Conservation (phyloP, 306 rosid genomes). For the Cicer chorassanicum region DNA sequence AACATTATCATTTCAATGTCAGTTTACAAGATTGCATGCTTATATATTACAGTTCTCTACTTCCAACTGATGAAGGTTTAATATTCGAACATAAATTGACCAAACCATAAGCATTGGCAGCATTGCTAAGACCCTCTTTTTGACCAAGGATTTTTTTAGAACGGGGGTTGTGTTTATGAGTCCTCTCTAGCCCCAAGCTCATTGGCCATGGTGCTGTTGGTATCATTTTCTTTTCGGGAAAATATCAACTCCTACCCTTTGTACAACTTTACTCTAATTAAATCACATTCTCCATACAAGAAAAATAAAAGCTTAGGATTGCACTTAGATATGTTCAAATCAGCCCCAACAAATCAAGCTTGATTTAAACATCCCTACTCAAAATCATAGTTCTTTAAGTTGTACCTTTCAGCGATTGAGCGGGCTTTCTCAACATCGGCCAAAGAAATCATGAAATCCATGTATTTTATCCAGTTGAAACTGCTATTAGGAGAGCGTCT, state of each 20-base stretch:
- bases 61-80: constrained; percentile 5
- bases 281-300: not conserved
- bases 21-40: constrained; percentile 7
- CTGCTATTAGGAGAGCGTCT: constrained; percentile 93
- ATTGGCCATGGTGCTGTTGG: not conserved
- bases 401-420: constrained; percentile 85
- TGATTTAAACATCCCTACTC: constrained; percentile 13
- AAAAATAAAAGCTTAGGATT: not conserved
- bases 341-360: not conserved
- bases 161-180: not conserved
- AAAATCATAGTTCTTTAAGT: not conserved
- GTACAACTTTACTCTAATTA: not conserved
- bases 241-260: constrained; percentile 5
- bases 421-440: constrained; percentile 93
- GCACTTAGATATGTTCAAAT: constrained; percentile 16
- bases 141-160: not conserved
- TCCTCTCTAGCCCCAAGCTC: not conserved
- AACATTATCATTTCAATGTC: not conserved
- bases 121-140: not conserved
- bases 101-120: not conserved
- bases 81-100: constrained; percentile 5
- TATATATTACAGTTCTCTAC: constrained; percentile 10
- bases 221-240: not conserved
- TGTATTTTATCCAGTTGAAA: constrained; percentile 84
- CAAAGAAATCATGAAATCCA: constrained; percentile 76